These are phyloP conservation scores for Ophiostoma himal-ulmi DNA, from an alignment of 2,329 filamentous ascomycete genomes.

Conservation along the genomic window DNA sequence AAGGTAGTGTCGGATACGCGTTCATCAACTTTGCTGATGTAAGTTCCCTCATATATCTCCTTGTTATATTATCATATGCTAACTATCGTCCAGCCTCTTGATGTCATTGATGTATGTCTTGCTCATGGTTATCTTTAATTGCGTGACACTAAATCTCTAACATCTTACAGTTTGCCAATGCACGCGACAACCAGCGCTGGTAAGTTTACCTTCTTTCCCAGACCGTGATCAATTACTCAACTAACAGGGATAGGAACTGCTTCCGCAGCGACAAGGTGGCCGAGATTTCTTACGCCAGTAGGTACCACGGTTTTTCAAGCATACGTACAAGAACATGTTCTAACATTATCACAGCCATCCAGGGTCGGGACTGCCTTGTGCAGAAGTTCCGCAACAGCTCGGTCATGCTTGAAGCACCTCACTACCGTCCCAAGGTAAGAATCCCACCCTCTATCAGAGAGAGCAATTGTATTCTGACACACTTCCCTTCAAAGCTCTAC, in stretches of 20 bases:
- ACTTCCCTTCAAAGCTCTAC: conserved; percentile 41
- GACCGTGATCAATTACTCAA: conserved; percentile 7
- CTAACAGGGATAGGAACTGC: conserved; percentile 54
- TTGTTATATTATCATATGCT: not conserved
- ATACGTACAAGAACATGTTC: not conserved
- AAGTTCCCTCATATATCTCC: conserved; percentile 34
- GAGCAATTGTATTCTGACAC: not conserved
- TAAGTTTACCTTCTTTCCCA: conserved; percentile 32
- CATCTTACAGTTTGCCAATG: conserved; percentile 59
- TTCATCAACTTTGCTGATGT: conserved; percentile 92
- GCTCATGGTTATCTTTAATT: not conserved
- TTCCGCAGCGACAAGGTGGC: conserved; percentile 80
- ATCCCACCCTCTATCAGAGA: not conserved
- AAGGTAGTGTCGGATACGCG: conserved; percentile 81
- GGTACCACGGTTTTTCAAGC: conserved; percentile 33
- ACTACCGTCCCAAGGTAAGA: conserved; percentile 74
- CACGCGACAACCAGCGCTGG: conserved; percentile 66
- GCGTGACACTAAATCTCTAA: not conserved
- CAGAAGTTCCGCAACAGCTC: conserved; percentile 96
- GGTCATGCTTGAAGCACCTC: conserved; percentile 79
- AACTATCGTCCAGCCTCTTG: conserved; percentile 49
- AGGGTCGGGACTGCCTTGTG: conserved; percentile 83
- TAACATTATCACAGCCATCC: conserved; percentile 59
- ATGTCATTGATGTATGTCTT: conserved; percentile 61
- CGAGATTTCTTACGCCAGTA: conserved; percentile 92